phyloP scores from a whole-genome alignment of 495 filamentous ascomycete species.

The Penicillium salamii region DNA sequence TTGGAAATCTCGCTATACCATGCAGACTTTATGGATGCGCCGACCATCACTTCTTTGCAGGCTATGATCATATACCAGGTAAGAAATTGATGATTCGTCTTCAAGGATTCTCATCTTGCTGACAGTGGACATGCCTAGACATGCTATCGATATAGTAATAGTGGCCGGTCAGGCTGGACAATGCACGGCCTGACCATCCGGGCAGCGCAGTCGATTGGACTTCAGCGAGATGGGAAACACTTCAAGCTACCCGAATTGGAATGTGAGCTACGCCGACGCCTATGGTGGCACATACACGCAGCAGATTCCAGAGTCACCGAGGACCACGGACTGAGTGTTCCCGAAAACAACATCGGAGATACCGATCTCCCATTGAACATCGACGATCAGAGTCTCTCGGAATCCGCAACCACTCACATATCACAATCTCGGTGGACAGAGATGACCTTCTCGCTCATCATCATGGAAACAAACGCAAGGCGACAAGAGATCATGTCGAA shows the following conservation, averaged over 20 bases:
- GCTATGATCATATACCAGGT: slow-evolving; percentile 36
- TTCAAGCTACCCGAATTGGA: slow-evolving; percentile 38
- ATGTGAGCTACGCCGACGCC: slow-evolving; percentile 41
- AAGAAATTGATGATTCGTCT: background rate
- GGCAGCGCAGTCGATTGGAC: slow-evolving; percentile 48
- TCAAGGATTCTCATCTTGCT: background rate
- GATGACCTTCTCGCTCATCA: slow-evolving; percentile 31
- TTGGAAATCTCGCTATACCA: slow-evolving; percentile 28
- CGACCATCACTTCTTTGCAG: slow-evolving; percentile 33
- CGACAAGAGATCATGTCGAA: slow-evolving; percentile 1
- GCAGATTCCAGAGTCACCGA: slow-evolving; percentile 34
- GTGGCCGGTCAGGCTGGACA: slow-evolving; percentile 42
- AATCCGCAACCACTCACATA: background rate
- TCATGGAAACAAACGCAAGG: slow-evolving; percentile 28
- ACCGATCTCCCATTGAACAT: slow-evolving; percentile 27
- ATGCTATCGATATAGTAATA: slow-evolving; percentile 41
- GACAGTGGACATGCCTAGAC: slow-evolving; percentile 24
- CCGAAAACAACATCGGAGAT: slow-evolving; percentile 22
- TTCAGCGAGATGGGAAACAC: slow-evolving; percentile 43
- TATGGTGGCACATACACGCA: slow-evolving; percentile 42
- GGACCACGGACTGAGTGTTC: slow-evolving; percentile 34
- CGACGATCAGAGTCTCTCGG: slow-evolving; percentile 24
- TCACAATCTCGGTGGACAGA: slow-evolving; percentile 24
- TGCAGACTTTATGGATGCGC: slow-evolving; percentile 31
- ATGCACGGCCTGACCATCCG: slow-evolving; percentile 46